Percentiles rank a stretch among this genome's conserved stretches.
These are phyloP conservation scores for Cutaneotrichosporon cutaneum DNA, from an alignment of 1,284 basidiomycete species.

Conservation along the genomic window DNA sequence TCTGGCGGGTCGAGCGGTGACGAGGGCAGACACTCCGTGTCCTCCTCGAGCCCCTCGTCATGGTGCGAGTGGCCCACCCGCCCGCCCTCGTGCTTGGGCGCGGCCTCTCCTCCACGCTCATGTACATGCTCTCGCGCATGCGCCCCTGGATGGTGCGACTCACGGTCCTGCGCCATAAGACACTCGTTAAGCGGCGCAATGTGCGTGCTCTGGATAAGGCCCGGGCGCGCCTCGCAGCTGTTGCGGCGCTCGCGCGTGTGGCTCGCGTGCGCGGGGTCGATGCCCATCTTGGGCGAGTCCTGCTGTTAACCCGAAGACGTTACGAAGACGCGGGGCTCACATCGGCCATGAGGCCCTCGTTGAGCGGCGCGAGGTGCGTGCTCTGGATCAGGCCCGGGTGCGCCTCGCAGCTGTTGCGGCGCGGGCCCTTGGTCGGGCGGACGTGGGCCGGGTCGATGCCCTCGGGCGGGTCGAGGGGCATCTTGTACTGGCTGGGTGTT, in stretches of 20 bases:
- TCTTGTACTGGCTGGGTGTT: no score
- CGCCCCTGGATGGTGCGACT: no score
- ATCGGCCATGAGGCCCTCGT: constrained; percentile 19
- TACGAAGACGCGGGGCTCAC: neutral
- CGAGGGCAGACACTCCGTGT: neutral
- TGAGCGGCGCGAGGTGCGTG: constrained; percentile 25
- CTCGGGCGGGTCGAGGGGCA: neutral
- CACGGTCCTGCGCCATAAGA: constrained; percentile 11
- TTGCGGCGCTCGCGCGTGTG: constrained; percentile 14
- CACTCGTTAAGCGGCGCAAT: constrained; percentile 23
- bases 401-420: constrained; percentile 25
- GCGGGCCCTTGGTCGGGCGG: constrained; percentile 15
- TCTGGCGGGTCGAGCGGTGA: neutral
- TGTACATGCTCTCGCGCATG: no score
- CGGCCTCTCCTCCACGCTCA: neutral
- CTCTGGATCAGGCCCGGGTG: constrained; percentile 22
- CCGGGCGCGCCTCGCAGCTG: constrained; percentile 22
- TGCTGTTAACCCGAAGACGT: neutral
- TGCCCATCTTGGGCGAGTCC: constrained; percentile 15
- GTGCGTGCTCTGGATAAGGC: constrained; percentile 22
- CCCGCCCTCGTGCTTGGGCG: neutral
- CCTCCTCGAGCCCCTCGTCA: neutral
- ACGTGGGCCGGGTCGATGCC: constrained; percentile 13
- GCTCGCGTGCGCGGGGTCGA: constrained; percentile 11
- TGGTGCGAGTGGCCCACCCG: neutral